Evolutionary conservation across 2,329 filamentous ascomycete species (phyloP).

Genomic region (Aspergillus jensenii): DNA sequence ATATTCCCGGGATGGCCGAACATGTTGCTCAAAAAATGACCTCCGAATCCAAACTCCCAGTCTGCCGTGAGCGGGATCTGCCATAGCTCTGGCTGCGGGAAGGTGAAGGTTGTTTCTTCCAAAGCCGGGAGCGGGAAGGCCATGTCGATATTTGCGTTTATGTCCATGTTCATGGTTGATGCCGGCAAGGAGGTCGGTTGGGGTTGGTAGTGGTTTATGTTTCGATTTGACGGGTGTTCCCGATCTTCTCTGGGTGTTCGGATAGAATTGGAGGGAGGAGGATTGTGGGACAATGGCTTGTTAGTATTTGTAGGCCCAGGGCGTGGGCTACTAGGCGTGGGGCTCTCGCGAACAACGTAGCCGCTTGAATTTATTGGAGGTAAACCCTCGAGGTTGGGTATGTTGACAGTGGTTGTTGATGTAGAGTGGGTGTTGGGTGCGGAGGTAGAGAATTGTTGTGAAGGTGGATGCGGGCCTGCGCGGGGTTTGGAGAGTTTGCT

Average conservation of each 20-base stretch:
- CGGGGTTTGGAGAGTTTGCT: slow-evolving; percentile 21
- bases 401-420: slow-evolving; percentile 15
- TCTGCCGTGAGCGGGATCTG: slow-evolving; percentile 88
- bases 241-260: background rate
- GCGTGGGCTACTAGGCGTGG: background rate
- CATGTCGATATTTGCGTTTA: background rate
- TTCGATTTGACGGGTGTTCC: background rate
- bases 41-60: slow-evolving; percentile 59
- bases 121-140: slow-evolving; percentile 23
- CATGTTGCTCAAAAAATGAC: slow-evolving; percentile 16
- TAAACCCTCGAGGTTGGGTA: slow-evolving; percentile 30
- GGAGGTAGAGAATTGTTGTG: slow-evolving; percentile 7
- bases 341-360: slow-evolving; percentile 32
- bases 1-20: background rate
- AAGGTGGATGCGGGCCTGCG: slow-evolving; percentile 18
- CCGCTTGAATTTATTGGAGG: slow-evolving; percentile 33
- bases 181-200: background rate
- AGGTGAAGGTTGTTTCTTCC: slow-evolving; percentile 2
- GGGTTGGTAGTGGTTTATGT: background rate
- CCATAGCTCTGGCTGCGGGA: slow-evolving; percentile 66
- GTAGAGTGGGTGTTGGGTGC: slow-evolving; percentile 8
- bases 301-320: background rate
- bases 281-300: background rate
- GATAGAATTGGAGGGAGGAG: background rate
- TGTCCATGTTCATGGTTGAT: slow-evolving; percentile 6